Evolutionary conservation across 1,284 basidiomycete genomes (phyloP).

Genomic region (Fomitopsis palustris): DNA sequence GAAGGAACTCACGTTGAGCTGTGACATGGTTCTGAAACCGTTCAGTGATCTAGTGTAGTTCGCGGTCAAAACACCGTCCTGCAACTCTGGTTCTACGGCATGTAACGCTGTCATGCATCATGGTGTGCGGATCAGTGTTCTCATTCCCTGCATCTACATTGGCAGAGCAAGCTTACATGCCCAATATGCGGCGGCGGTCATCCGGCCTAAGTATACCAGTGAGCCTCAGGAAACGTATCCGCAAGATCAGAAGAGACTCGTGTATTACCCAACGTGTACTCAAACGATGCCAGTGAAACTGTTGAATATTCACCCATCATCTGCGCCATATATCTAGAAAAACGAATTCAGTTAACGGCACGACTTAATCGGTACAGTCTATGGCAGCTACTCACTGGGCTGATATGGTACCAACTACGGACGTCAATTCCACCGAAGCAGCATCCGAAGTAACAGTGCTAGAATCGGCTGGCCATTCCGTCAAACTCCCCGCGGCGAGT

Average conservation of each 20-base stretch:
- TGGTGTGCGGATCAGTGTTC: background rate
- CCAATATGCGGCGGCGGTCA: background rate
- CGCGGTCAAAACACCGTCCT: background rate
- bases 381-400: no score
- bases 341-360: no score
- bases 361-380: no score
- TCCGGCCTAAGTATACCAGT: background rate
- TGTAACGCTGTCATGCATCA: background rate
- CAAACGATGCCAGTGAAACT: background rate
- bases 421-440: no score
- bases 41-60: background rate
- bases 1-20: background rate
- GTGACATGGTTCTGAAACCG: background rate
- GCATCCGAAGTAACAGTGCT: no score
- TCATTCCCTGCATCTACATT: no score
- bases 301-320: no score
- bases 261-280: background rate
- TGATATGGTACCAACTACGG: no score
- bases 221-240: background rate
- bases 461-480: no score
- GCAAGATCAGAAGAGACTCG: background rate
- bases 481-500: no score
- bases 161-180: background rate
- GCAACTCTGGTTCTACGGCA: background rate
- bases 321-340: no score